A percentile compares a stretch with the other conserved stretches of the same genome.
phyloP scores from a whole-genome alignment of 2,329 filamentous ascomycete genomes.

The Diaporthe citriasiana region DNA sequence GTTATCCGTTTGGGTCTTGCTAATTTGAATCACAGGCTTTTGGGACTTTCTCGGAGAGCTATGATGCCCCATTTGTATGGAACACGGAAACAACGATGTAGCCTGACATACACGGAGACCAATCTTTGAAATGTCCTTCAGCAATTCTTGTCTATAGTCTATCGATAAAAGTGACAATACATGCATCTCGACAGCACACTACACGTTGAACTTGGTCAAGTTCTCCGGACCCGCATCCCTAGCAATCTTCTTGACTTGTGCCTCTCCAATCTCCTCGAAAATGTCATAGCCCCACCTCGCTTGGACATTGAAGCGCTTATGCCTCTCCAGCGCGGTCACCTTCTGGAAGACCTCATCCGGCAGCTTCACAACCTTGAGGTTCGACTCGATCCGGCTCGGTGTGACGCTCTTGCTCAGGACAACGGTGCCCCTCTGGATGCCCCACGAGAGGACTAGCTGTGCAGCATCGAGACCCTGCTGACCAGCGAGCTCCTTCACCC shows the following conservation, averaged over 20 bases:
- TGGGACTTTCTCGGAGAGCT: slow-evolving; percentile 25
- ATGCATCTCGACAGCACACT: not conserved
- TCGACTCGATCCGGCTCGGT: slow-evolving; percentile 56
- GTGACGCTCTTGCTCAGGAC: slow-evolving; percentile 63
- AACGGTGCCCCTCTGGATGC: slow-evolving; percentile 58
- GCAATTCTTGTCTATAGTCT: not conserved
- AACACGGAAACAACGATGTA: slow-evolving; percentile 3
- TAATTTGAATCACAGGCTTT: not conserved
- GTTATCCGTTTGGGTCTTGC: not conserved
- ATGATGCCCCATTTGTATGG: slow-evolving; percentile 20
- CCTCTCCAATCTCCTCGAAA: slow-evolving; percentile 58
- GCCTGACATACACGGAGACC: not conserved
- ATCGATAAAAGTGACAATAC: not conserved
- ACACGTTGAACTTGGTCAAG: slow-evolving; percentile 52
- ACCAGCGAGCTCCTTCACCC: slow-evolving; percentile 62
- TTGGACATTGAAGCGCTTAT: slow-evolving; percentile 60
- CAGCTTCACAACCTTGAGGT: slow-evolving; percentile 56
- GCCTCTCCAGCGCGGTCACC: slow-evolving; percentile 56
- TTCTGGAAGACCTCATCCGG: slow-evolving; percentile 53
- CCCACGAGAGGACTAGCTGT: slow-evolving; percentile 61
- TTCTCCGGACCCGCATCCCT: slow-evolving; percentile 53
- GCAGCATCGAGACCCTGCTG: slow-evolving; percentile 57
- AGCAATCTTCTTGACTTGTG: slow-evolving; percentile 52
- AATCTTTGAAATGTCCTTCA: not conserved
- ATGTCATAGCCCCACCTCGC: slow-evolving; percentile 60